Percentiles rank a stretch among this genome's conserved stretches.
These are phyloP conservation scores for Sherardia arvensis DNA, from an alignment of 257 asterid genomes.

Conservation along the genomic window DNA sequence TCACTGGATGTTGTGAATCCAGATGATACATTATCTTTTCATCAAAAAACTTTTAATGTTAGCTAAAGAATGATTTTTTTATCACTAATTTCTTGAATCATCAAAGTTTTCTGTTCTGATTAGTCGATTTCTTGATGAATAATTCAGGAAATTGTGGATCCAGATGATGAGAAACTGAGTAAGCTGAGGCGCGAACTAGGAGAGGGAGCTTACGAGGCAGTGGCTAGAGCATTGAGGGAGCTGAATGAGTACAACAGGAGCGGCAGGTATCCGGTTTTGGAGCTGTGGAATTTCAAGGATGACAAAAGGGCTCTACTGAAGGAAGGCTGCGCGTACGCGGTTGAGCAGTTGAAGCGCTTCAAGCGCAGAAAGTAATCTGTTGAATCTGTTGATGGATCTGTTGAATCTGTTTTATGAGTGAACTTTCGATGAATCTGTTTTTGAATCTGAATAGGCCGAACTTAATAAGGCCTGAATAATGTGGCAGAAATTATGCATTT, in stretches of 20 bases:
- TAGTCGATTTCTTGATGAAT: neutral
- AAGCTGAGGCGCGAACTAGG: slow-evolving; percentile 13
- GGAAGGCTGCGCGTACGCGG: slow-evolving; percentile 9
- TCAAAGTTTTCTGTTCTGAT: too few relatives aligned
- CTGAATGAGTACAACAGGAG: slow-evolving; percentile 19
- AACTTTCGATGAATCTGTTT: too few relatives aligned
- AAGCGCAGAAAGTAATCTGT: slow-evolving; percentile 9
- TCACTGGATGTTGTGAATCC: too few relatives aligned
- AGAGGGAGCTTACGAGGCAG: slow-evolving; percentile 14
- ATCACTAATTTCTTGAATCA: too few relatives aligned
- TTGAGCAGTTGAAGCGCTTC: slow-evolving; percentile 7
- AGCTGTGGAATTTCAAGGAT: slow-evolving; percentile 13
- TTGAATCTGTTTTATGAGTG: too few relatives aligned
- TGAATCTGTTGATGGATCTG: neutral
- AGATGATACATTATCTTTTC: too few relatives aligned
- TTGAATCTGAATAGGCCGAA: neutral
- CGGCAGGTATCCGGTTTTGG: slow-evolving; percentile 13
- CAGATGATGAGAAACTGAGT: slow-evolving; percentile 19
- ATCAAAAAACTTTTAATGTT: too few relatives aligned
- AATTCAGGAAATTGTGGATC: slow-evolving; percentile 15
- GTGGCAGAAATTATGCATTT: neutral
- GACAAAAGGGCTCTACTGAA: slow-evolving; percentile 1
- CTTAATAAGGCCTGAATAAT: neutral
- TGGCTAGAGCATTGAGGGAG: slow-evolving; percentile 18
- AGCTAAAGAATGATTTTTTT: too few relatives aligned